These are phyloP conservation scores for Monosporozyma unispora DNA, from an alignment of 805 yeast genomes.

Conservation along the genomic window DNA sequence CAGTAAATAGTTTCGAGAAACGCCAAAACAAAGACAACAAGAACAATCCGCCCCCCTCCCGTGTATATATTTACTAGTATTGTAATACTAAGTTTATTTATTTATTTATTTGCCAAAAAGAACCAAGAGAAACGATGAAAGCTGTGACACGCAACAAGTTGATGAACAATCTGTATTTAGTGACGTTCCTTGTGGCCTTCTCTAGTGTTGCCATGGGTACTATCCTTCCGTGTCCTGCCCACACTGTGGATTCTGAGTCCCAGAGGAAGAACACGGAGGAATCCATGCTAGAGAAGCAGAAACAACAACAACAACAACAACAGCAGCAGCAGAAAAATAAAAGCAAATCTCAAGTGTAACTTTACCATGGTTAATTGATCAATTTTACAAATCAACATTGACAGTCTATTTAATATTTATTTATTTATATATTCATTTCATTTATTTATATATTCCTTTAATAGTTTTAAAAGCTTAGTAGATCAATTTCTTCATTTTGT, in stretches of 20 bases:
- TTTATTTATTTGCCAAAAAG: not conserved
- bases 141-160: conserved; percentile 46
- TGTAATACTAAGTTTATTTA: not conserved
- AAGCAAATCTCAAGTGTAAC: too few relatives aligned
- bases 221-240: conserved; percentile 37
- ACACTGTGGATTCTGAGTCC: conserved; percentile 34
- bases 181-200: conserved; percentile 56
- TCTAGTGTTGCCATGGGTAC: conserved; percentile 37
- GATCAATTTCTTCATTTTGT: conserved; percentile 22
- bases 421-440: not conserved
- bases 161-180: conserved; percentile 45
- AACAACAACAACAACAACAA: not conserved
- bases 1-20: not conserved
- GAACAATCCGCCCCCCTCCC: not conserved
- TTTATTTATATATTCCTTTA: conserved; percentile 1
- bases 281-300: not conserved
- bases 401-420: too few relatives aligned
- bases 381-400: not conserved
- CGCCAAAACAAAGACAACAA: too few relatives aligned
- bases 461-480: conserved; percentile 23
- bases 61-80: not conserved
- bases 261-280: not conserved
- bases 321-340: not conserved
- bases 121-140: conserved; percentile 29
- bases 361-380: too few relatives aligned